Percentiles rank a stretch among this genome's conserved stretches.
Evolutionary conservation across 176 grass and related monocot genomes (phyloP).

Genomic region (Bothriochloa decipiens): DNA sequence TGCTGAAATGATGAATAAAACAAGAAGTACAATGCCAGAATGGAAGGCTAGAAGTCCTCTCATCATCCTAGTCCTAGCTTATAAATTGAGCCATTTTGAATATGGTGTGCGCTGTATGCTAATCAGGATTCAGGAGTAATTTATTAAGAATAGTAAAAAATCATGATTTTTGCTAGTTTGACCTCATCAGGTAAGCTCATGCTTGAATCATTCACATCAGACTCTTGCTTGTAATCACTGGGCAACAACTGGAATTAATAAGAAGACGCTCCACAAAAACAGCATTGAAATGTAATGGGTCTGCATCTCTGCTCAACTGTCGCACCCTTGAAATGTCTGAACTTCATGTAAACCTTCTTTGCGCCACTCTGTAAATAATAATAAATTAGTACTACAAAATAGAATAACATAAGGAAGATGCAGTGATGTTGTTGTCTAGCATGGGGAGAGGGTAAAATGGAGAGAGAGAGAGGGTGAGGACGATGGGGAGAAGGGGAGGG

Average conservation of each 20-base stretch:
- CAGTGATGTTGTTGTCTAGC: neutral
- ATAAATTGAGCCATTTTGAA: conserved; percentile 11
- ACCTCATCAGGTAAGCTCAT: conserved; percentile 54
- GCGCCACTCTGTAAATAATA: conserved; percentile 69
- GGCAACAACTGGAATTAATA: conserved; percentile 69
- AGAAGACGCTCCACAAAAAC: conserved; percentile 77
- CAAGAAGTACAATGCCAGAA: no score
- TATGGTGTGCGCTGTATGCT: conserved; percentile 6
- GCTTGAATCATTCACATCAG: conserved; percentile 43
- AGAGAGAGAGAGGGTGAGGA: no score
- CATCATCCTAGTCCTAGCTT: neutral
- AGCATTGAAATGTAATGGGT: conserved; percentile 56
- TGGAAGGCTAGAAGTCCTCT: neutral
- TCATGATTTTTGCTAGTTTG: conserved; percentile 28
- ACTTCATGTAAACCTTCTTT: conserved; percentile 77
- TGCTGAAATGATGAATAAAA: conserved; percentile 2
- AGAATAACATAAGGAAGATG: conserved; percentile 16
- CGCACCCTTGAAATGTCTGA: conserved; percentile 56
- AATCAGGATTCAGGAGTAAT: conserved; percentile 33
- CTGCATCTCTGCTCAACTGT: conserved; percentile 53
- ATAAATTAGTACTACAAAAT: conserved; percentile 31
- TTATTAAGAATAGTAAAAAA: conserved; percentile 26
- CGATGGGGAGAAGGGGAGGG: no score
- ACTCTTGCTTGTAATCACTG: conserved; percentile 50
- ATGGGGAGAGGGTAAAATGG: no score